These are phyloP conservation scores for Gossypium arboreum DNA, from an alignment of 345 rosid species.

Conservation along the genomic window DNA sequence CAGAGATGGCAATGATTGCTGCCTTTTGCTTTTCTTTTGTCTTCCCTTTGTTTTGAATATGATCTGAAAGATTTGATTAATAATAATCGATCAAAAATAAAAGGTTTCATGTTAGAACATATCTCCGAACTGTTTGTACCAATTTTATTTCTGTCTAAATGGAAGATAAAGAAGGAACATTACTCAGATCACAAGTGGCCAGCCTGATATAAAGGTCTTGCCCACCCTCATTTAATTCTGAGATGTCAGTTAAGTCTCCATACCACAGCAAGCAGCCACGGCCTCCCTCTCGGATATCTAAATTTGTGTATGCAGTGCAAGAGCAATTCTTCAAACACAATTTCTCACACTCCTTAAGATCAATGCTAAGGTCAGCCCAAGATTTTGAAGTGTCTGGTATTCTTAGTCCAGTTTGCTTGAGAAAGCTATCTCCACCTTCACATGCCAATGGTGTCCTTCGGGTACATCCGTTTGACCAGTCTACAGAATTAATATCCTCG, in stretches of 20 bases:
- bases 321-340: slow-evolving; percentile 23
- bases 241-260: not conserved
- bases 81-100: too few relatives aligned
- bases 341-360: slow-evolving; percentile 15
- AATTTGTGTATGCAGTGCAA: too few relatives aligned
- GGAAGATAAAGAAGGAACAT: not conserved
- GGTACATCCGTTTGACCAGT: slow-evolving; percentile 27
- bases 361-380: slow-evolving; percentile 10
- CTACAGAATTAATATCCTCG: slow-evolving; percentile 26
- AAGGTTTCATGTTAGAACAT: too few relatives aligned
- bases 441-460: slow-evolving; percentile 2
- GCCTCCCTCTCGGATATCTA: too few relatives aligned
- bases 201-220: not conserved
- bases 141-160: not conserved
- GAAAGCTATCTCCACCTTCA: slow-evolving; percentile 24
- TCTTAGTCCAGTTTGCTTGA: slow-evolving; percentile 18
- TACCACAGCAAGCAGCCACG: not conserved
- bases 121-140: too few relatives aligned
- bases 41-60: not conserved
- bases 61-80: slow-evolving; percentile 6
- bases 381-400: slow-evolving; percentile 19
- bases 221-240: not conserved
- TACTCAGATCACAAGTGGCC: not conserved
- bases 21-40: not conserved
- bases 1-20: not conserved